phyloP scores from a whole-genome alignment of 495 filamentous ascomycete genomes.

The Daldinia vernicosa region DNA sequence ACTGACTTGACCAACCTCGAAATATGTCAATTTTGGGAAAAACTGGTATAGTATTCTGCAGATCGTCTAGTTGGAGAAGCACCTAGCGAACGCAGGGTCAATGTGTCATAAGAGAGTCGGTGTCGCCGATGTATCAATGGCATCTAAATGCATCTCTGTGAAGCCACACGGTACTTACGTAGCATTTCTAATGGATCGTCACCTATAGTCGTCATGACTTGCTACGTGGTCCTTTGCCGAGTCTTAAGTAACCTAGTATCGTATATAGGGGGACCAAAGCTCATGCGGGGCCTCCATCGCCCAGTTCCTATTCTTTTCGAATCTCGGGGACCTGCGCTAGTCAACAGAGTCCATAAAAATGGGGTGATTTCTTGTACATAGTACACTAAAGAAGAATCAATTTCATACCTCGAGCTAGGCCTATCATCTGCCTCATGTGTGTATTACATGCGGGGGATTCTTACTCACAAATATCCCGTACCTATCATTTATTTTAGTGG shows the following conservation, averaged over 20 bases:
- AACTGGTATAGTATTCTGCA: constrained; percentile 10
- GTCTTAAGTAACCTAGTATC: no score
- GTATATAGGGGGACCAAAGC: constrained; percentile 18
- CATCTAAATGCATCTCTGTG: constrained; percentile 10
- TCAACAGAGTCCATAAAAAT: constrained; percentile 36
- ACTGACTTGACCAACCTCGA: constrained; percentile 14
- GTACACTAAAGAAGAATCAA: background rate
- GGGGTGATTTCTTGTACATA: constrained; percentile 38
- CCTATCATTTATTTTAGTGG: constrained; percentile 29
- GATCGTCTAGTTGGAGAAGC: constrained; percentile 27
- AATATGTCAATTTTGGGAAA: constrained; percentile 22
- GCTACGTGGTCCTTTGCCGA: no score
- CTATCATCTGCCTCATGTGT: constrained; percentile 19
- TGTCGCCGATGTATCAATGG: constrained; percentile 21
- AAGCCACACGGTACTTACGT: constrained; percentile 23
- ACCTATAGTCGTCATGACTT: no score
- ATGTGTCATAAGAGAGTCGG: constrained; percentile 17
- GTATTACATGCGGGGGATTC: constrained; percentile 35
- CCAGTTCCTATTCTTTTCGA: constrained; percentile 37
- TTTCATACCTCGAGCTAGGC: constrained; percentile 27
- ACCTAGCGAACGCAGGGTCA: constrained; percentile 1
- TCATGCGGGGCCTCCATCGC: constrained; percentile 27
- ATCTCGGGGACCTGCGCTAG: constrained; percentile 44
- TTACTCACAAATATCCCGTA: constrained; percentile 29
- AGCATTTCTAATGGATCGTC: no score